Base-by-base conservation (phyloP, 2,329 filamentous ascomycete genomes). In the Coniochaeta ligniaria region DNA sequence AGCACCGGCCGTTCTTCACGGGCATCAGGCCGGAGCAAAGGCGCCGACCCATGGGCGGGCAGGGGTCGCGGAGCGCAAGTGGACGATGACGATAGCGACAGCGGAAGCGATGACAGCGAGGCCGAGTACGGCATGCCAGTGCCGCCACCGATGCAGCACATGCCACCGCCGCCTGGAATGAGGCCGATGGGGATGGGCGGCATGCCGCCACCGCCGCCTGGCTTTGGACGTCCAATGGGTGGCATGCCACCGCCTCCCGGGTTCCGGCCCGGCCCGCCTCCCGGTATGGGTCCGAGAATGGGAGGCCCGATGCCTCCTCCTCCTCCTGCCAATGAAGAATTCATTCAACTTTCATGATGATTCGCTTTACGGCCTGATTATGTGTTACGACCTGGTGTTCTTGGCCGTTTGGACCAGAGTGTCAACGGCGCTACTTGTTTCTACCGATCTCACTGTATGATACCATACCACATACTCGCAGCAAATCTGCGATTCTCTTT, bases 1-100 rank as follows among this genome's bases (percentile, higher is more conserved):
- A 62, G 47, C 52, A 60, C 50, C n/a, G 62, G 60, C 35, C 28
- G 62, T 24, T 45, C 52, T 24, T 63, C 63, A 1, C 63, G 61
- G 36, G 41, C 55, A 1, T 64, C 61, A n/a, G 60, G 31, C 7
- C 60, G 26, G 17, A 58, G 41, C n/a, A 35, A 36, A 20, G 26
- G 43, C 8, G 59, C 26, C 22, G 55, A 43, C 20, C 60, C 60
- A 33, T 33, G 16, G 57, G 61, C 33, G 31, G 60, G 47, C 60
- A 60, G 63, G 36, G 50, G 33, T 41, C 60, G 26, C 52, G 50
- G 14, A 57, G 60, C 47, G 58, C 57, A 6, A 61, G 62, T 58
- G 17, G 62, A 47, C 16, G 59, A 62, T 12, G 62, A 65, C 31
- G 63, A 64, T 26, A 33, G 36, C 35, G 24, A 28, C 11, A 31